These are phyloP conservation scores for Rhodamnia argentea DNA, from an alignment of 345 rosid genomes.

Conservation along the genomic window DNA sequence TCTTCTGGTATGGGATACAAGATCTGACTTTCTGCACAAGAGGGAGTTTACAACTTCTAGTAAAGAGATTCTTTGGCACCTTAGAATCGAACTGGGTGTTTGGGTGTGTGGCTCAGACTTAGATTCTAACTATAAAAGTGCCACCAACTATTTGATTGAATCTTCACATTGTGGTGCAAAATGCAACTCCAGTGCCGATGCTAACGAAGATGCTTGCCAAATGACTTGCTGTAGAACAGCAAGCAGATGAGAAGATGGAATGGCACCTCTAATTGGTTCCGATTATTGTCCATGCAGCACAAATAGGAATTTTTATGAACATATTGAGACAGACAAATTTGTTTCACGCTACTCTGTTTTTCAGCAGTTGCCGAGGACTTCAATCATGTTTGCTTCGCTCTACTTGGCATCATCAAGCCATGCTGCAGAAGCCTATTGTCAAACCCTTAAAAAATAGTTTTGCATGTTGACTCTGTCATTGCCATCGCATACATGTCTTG, in stretches of 20 bases:
- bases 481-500: not conserved
- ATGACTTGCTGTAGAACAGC: not conserved
- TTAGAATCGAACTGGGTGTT: not conserved
- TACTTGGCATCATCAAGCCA: not conserved
- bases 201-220: not conserved
- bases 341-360: not conserved
- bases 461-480: not conserved
- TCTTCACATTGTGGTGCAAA: not conserved
- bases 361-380: not conserved
- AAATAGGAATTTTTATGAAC: not conserved
- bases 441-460: not conserved
- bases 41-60: not conserved
- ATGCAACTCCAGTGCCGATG: not conserved
- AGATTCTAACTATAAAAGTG: not conserved
- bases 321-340: not conserved
- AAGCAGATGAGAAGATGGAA: not conserved
- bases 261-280: not conserved
- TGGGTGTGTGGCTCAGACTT: not conserved
- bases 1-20: not conserved
- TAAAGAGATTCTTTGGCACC: not conserved
- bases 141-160: not conserved
- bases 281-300: too few relatives aligned
- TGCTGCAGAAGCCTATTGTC: not conserved
- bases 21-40: not conserved
- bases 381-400: not conserved